Base-by-base conservation (phyloP, 2,329 filamentous ascomycete genomes). In the Sporothrix luriei region DNA sequence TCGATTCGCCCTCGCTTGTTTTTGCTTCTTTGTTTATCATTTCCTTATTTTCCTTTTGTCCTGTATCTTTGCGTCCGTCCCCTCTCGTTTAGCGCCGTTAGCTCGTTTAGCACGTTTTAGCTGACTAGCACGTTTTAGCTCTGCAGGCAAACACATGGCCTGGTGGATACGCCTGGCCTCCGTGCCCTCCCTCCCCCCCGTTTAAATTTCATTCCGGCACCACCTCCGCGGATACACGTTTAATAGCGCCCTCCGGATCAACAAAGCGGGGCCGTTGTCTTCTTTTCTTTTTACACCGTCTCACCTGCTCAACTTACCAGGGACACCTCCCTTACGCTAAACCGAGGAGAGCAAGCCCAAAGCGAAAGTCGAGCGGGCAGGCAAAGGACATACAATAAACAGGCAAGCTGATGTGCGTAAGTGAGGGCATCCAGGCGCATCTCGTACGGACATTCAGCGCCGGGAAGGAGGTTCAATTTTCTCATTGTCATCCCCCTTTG, bases 191-290 rank as follows among this genome's bases (percentile, higher is more conserved):
- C 26, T 49, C 16, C 21, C 33, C n/a, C 33, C 38, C 62, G 11
- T 65, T 38, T 38, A 24, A 38, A 24, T 49, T 66, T 33, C 46
- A 51, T 66, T 66, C 62, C 62, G 62, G 48, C 62, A 66, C 62
- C 46, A 43, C 21, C 43, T 49, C 43, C 62, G 62, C 62, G 46
- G 24, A 65, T 65, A 65, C 46, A 46, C 62, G 62, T 66, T 66
- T 52, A 52, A 66, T 66, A 66, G 48, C 46, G 48, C 40, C 62
- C 62, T 66, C 62, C 62, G 62, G 62, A 66, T 66, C 62, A 52
- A 29, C 61, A 64, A n/a, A 52, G 62, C 48, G 48, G 62, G 43
- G 59, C 13, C 61, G 6, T n/a, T 10, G 14, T 43, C n/a, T 61
- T 62, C 10, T 43, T 11, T 43, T 61, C 1, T 26, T 6, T 21